Percentiles rank a stretch among this genome's conserved stretches.
Evolutionary conservation across 805 yeast species (phyloP).

Genomic region (Wickerhamomyces bovis): DNA sequence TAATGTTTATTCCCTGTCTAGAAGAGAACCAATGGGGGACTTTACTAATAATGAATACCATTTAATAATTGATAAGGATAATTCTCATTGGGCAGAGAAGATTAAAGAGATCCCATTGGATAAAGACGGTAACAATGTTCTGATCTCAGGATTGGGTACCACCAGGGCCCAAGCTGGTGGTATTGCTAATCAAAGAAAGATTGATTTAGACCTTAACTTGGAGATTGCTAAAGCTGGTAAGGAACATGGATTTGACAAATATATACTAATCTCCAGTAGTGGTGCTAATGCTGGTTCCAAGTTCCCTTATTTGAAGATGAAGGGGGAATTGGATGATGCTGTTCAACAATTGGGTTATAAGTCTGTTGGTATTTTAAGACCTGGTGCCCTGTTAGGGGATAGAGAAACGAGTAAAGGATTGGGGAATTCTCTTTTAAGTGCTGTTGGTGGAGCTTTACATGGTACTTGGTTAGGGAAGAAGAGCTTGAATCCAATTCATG

Average conservation of each 20-base stretch:
- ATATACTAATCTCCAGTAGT: constrained; percentile 56
- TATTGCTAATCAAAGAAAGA: constrained; percentile 57
- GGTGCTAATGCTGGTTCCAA: constrained; percentile 58
- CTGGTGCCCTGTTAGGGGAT: constrained; percentile 68
- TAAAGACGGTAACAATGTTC: constrained; percentile 29
- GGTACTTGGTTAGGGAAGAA: constrained; percentile 29
- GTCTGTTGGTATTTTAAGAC: constrained; percentile 69
- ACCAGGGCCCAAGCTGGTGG: constrained; percentile 70
- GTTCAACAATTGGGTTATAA: constrained; percentile 57
- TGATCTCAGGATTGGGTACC: constrained; percentile 71
- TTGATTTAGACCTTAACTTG: constrained; percentile 71
- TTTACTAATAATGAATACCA: constrained; percentile 8
- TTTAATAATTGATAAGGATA: constrained; percentile 39
- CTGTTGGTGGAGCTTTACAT: constrained; percentile 24
- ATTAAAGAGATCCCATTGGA: constrained; percentile 21
- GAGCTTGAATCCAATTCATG: constrained; percentile 42
- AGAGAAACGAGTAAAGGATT: constrained; percentile 40
- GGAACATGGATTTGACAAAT: constrained; percentile 59
- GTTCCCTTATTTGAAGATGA: constrained; percentile 59
- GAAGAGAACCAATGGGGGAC: constrained; percentile 30
- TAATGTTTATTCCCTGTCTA: constrained; percentile 43
- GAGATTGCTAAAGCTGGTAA: constrained; percentile 70
- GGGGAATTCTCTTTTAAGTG: constrained; percentile 27
- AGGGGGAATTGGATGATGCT: constrained; percentile 73
- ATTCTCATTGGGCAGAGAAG: constrained; percentile 43